Evolutionary conservation across 805 yeast genomes (phyloP).

Genomic region (Debaryomyces hansenii): DNA sequence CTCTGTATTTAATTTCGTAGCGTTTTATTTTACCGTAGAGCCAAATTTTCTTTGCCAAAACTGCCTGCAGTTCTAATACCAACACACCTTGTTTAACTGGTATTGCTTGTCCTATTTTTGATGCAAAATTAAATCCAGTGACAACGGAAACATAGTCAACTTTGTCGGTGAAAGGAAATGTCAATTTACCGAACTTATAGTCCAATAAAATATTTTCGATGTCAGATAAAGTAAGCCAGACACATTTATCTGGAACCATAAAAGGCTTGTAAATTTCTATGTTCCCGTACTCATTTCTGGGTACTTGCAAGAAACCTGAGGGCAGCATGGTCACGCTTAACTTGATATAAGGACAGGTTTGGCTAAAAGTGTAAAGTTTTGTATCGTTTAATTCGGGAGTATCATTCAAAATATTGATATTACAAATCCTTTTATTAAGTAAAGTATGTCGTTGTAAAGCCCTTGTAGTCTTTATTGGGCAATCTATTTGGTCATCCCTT

Average conservation of each 20-base stretch:
- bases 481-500: slow-evolving; percentile 11
- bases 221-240: slow-evolving; percentile 23
- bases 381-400: slow-evolving; percentile 19
- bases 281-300: slow-evolving; percentile 31
- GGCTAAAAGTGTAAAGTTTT: slow-evolving; percentile 24
- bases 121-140: slow-evolving; percentile 24
- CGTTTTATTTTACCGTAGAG: slow-evolving; percentile 15
- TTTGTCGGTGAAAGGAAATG: slow-evolving; percentile 2
- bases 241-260: slow-evolving; percentile 32
- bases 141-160: slow-evolving; percentile 32
- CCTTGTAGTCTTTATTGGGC: slow-evolving; percentile 18
- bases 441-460: slow-evolving; percentile 22
- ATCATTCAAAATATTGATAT: slow-evolving; percentile 15
- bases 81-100: slow-evolving; percentile 30
- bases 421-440: slow-evolving; percentile 16
- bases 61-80: slow-evolving; percentile 16
- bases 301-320: slow-evolving; percentile 13
- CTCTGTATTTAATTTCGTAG: slow-evolving; percentile 3
- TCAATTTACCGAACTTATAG: slow-evolving; percentile 7
- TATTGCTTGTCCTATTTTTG: slow-evolving; percentile 22
- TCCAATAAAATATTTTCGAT: slow-evolving; percentile 19
- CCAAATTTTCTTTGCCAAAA: slow-evolving; percentile 25
- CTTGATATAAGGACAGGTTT: slow-evolving; percentile 27
- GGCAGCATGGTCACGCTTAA: slow-evolving; percentile 4
- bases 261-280: slow-evolving; percentile 25